These are phyloP conservation scores for Penicillium waksmanii DNA, from an alignment of 495 filamentous ascomycete genomes.

Conservation along the genomic window DNA sequence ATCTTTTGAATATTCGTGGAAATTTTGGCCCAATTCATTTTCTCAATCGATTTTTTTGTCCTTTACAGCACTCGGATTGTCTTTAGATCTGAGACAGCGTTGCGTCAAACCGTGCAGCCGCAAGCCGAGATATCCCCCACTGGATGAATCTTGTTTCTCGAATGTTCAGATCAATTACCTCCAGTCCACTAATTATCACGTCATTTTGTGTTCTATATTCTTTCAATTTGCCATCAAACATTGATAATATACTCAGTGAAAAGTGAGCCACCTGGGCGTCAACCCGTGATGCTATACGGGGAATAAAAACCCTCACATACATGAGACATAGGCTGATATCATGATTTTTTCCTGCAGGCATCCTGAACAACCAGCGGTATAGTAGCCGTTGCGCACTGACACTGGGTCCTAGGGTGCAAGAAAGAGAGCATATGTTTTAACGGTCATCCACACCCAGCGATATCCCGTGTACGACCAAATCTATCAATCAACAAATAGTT, in stretches of 20 bases:
- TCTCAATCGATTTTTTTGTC: not conserved
- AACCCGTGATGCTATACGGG: not conserved
- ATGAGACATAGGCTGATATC: slow-evolving; percentile 25
- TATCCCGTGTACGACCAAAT: slow-evolving; percentile 35
- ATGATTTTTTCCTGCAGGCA: slow-evolving; percentile 35
- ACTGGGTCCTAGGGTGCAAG: slow-evolving; percentile 4
- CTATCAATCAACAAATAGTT: slow-evolving; percentile 19
- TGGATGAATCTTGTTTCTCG: not conserved
- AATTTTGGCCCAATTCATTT: not conserved
- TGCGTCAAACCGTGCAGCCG: slow-evolving; percentile 25
- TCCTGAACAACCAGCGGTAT: slow-evolving; percentile 24
- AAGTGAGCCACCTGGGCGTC: not conserved
- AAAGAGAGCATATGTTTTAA: slow-evolving; percentile 17
- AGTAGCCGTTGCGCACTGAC: slow-evolving; percentile 25
- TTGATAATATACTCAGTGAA: not conserved
- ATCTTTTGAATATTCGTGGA: not conserved
- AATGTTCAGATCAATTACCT: not conserved
- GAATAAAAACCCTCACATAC: slow-evolving; percentile 34
- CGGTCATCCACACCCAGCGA: slow-evolving; percentile 33
- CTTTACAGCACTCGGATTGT: slow-evolving; percentile 10
- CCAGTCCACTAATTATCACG: not conserved
- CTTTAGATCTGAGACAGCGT: slow-evolving; percentile 32
- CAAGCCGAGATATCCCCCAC: not conserved
- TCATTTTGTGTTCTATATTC: not conserved
- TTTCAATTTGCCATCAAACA: not conserved